phyloP scores from a whole-genome alignment of 2,329 filamentous ascomycete species.

The Alternaria brassicae region DNA sequence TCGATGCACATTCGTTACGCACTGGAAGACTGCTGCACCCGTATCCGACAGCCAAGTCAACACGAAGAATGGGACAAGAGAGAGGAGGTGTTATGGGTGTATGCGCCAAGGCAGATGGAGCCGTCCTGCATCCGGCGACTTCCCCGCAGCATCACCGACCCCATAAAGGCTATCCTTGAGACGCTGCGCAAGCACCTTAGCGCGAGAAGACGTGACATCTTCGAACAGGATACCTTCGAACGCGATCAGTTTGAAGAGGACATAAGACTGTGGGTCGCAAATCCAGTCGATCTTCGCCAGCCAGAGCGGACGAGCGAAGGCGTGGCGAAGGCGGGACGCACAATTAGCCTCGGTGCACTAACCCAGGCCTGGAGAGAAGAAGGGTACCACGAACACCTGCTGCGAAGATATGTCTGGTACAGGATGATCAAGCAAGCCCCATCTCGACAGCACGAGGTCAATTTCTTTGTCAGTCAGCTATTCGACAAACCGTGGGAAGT shows the following conservation, averaged over 20 bases:
- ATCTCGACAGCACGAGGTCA: not conserved
- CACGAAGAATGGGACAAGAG: not conserved
- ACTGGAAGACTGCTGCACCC: not conserved
- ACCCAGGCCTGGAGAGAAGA: not conserved
- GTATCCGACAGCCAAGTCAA: not conserved
- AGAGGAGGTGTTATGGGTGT: not conserved
- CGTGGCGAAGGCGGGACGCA: not conserved
- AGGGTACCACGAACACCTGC: not conserved
- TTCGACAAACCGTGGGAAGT: not conserved
- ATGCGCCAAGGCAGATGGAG: not conserved
- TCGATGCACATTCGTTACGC: not conserved
- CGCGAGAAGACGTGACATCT: not conserved
- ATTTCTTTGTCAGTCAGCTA: conserved; percentile 1
- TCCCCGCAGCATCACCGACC: not conserved
- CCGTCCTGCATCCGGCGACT: not conserved
- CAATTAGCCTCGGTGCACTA: not conserved
- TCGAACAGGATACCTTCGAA: no score
- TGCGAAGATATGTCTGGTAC: not conserved
- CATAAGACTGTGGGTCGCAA: not conserved
- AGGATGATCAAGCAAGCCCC: conserved; percentile 1
- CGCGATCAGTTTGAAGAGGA: no score
- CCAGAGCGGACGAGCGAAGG: not conserved
- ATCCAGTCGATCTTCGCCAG: no score
- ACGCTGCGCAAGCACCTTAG: not conserved
- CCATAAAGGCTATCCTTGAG: not conserved